Conservation (phyloP, 805 yeast genomes). For the Alloascoidea hylecoeti region DNA sequence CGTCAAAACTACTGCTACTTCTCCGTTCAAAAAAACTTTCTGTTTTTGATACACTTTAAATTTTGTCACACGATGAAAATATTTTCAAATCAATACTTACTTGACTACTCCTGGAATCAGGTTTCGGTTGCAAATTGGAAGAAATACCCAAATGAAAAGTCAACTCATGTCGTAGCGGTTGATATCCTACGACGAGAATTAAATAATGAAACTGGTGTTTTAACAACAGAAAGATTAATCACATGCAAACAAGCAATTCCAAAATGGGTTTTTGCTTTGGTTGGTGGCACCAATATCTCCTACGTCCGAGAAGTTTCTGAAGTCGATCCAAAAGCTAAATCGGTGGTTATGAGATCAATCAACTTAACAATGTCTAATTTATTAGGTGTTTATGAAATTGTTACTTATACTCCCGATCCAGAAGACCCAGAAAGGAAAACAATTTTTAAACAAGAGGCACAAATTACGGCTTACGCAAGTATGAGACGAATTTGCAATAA, state of each 20-base stretch:
- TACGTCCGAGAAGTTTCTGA: slow-evolving; percentile 84
- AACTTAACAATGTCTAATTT: slow-evolving; percentile 72
- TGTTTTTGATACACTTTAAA: background rate
- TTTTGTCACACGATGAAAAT: slow-evolving; percentile 36
- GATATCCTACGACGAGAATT: slow-evolving; percentile 72
- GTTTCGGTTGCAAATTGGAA: slow-evolving; percentile 94
- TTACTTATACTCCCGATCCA: slow-evolving; percentile 62
- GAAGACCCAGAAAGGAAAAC: slow-evolving; percentile 37
- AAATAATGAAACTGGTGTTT: slow-evolving; percentile 31
- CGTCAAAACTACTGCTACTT: too few species aligned
- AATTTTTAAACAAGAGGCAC: slow-evolving; percentile 67
- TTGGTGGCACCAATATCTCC: slow-evolving; percentile 61
- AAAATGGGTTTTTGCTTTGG: slow-evolving; percentile 54
- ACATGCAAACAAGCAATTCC: slow-evolving; percentile 86
- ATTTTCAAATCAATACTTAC: slow-evolving; percentile 42
- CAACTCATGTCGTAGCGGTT: slow-evolving; percentile 88
- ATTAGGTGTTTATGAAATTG: slow-evolving; percentile 75
- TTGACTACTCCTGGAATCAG: slow-evolving; percentile 66
- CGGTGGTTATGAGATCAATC: slow-evolving; percentile 69
- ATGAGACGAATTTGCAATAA: slow-evolving; percentile 60
- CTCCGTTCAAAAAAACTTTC: too few species aligned
- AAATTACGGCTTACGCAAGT: slow-evolving; percentile 73
- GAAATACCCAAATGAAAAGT: slow-evolving; percentile 88
- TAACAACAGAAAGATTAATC: slow-evolving; percentile 76
- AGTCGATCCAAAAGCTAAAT: slow-evolving; percentile 52